Base-by-base conservation (phyloP, 495 filamentous ascomycete species). In the Amorphotheca resinae region DNA sequence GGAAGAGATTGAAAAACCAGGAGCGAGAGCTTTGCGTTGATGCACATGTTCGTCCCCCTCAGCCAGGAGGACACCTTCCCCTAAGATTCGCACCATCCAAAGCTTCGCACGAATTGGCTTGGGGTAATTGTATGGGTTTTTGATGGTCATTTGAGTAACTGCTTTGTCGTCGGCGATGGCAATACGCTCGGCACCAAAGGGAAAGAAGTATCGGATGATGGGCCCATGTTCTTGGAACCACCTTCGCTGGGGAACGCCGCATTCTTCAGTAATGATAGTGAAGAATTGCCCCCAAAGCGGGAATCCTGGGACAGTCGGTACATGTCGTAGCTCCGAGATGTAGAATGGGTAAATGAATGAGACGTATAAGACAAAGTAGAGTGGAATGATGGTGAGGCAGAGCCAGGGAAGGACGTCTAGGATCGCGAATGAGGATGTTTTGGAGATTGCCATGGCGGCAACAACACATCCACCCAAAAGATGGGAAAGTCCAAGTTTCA, bases 31-130 rank as follows among this genome's bases (percentile, higher is more conserved):
- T 52, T 77, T 84, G 9, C 88, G 71, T 67, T 93, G 86, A 38
- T 69, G 66, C 63, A 79, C 84, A 55, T 93, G 86, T 44, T 82
- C 84, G 9, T 84, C 77, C 11, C 87, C 87, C 59, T 95, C 87
- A 1, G 84, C 80, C 4, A 94, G 66, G 6, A 94, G 61, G 0
- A 95, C 50, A 0, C 88, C 87, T 25, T 80, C 57, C 0, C 88
- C 88, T 5, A 88, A 58, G 4, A 91, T 59, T 3, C 71, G 72
- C 15, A 72, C 71, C 22, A 95, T 53, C 9, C 64, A 71, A 21
- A 64, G 54, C 59, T 64, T 65, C 1, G 65, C 68, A 31, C 65
- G 65, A 0, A 64, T 49, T 0, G 69, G 69, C 46, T 72, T 71
- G 14, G 66, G 66, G 50, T 63, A 73, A 52, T 69, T 70, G 60